Evolutionary conservation across 495 filamentous ascomycete species (phyloP), one percentile per base, ranked within the genome.

Genomic region (Talaromyces thailandensis): DNA sequence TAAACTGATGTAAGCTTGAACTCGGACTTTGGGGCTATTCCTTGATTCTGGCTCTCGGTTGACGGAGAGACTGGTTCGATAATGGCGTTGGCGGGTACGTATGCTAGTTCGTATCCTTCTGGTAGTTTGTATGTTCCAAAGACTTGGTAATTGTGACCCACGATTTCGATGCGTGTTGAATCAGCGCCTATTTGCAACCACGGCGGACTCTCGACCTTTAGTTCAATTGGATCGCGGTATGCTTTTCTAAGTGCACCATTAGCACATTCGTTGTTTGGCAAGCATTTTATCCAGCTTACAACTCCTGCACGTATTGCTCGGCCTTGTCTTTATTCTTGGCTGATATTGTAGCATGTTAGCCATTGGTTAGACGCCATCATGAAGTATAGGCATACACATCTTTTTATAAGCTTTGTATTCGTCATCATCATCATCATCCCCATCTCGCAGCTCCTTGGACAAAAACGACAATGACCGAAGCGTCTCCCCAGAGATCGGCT

Each of bases 401-500:
- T 14, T 26, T 28, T 25, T 26, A 28, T 55, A 55, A 14, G 51
- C 51, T 55, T 25, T 6, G 23, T 28, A 55, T 11, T 55, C 23
- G 4, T 55, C 51, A 0, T 26, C 31, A 57, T 65, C 23, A 7
- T 55, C 51, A 0, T 26, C 31, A 57, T 65, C 61, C 63, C 64
- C 28, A 71, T 53, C 32, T 56, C 62, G 51, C 64, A 69, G 12
- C 67, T 66, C n/a, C 62, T 45, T 24, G 2, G 61, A 37, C 29
- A 31, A 21, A 9, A 59, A 45, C 12, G 53, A 58, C 53, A 56
- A 28, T 23, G 61, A 58, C 3, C 50, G 51, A 62, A 76, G 50
- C 2, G 66, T 52, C 31, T 75, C 70, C 4, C 71, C 51, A 5
- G 51, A n/a, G 6, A 51, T 63, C 2, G 76, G 76, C 35, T 62